phyloP scores from a whole-genome alignment of 2,329 filamentous ascomycete species.

The Plenodomus lindquistii region DNA sequence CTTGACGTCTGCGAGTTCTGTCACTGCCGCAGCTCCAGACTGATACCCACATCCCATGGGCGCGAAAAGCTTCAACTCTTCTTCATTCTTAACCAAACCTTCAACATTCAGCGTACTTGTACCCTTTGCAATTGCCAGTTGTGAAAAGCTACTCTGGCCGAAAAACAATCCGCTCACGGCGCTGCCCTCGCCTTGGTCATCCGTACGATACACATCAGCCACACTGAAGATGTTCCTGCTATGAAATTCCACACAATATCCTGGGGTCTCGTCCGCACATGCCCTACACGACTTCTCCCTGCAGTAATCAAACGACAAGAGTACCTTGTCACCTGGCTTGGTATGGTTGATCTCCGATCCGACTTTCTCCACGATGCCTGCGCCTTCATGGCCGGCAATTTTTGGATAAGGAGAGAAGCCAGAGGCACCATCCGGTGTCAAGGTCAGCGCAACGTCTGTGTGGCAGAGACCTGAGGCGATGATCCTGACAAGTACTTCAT shows the following conservation, averaged over 20 bases:
- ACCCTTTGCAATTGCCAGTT: slow-evolving; percentile 45
- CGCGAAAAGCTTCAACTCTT: slow-evolving; percentile 49
- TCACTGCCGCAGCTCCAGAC: slow-evolving; percentile 51
- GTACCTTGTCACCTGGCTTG: slow-evolving; percentile 51
- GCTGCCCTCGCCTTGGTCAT: slow-evolving; percentile 23
- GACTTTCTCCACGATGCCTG: slow-evolving; percentile 54
- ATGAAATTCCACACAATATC: slow-evolving; percentile 56
- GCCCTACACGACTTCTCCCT: slow-evolving; percentile 50
- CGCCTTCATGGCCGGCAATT: slow-evolving; percentile 60
- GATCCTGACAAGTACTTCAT: slow-evolving; percentile 59
- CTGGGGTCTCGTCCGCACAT: slow-evolving; percentile 52
- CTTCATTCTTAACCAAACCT: slow-evolving; percentile 41
- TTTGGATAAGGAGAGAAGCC: slow-evolving; percentile 46
- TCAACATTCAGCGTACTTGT: slow-evolving; percentile 50
- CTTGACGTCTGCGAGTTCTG: slow-evolving; percentile 40
- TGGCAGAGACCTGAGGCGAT: slow-evolving; percentile 61
- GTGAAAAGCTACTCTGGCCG: slow-evolving; percentile 53
- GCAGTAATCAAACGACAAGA: slow-evolving; percentile 56
- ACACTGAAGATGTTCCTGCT: slow-evolving; percentile 50
- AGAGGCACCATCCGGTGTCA: slow-evolving; percentile 6
- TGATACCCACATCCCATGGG: slow-evolving; percentile 54
- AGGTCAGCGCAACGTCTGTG: slow-evolving; percentile 56
- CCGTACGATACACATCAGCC: slow-evolving; percentile 27
- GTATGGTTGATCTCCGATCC: slow-evolving; percentile 49
- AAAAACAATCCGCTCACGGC: slow-evolving; percentile 49